Conservation (phyloP, 257 asterid species). For the Nicotiana attenuata region DNA sequence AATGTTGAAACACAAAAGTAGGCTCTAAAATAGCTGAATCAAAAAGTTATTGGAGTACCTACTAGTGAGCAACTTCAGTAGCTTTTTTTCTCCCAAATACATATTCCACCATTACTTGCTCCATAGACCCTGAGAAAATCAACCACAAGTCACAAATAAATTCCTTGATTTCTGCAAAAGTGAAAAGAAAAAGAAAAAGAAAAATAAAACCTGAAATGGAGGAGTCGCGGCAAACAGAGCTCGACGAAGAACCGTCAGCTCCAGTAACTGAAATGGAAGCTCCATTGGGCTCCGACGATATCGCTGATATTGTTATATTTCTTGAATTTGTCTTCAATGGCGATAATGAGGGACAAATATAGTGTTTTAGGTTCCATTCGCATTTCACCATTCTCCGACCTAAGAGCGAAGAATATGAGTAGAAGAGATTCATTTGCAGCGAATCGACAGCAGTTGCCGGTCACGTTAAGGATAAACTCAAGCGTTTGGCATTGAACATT, state of each 20-base stretch:
- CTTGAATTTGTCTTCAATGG: not conserved
- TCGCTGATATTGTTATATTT: not conserved
- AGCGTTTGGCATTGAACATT: not conserved
- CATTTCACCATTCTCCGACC: not conserved
- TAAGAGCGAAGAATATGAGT: not conserved
- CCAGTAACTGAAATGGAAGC: not conserved
- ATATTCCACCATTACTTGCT: constrained; percentile 65
- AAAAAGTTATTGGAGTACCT: constrained; percentile 23
- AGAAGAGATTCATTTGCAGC: not conserved
- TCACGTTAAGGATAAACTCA: not conserved
- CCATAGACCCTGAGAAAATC: constrained; percentile 36
- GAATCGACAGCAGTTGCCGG: not conserved
- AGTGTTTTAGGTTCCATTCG: not conserved
- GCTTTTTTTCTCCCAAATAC: constrained; percentile 70
- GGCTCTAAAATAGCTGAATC: not conserved
- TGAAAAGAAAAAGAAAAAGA: not conserved
- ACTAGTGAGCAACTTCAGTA: constrained; percentile 93
- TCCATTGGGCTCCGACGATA: not conserved
- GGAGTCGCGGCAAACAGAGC: not conserved
- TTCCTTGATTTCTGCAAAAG: not conserved
- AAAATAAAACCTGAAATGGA: not conserved
- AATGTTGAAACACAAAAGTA: not conserved
- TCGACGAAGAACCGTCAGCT: not conserved
- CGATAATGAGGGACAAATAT: not conserved
- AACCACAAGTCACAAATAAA: not conserved